Percentiles rank a stretch among this genome's conserved stretches.
Evolutionary conservation across 805 yeast species (phyloP).

Genomic region (Teunomyces lycoperdinae): DNA sequence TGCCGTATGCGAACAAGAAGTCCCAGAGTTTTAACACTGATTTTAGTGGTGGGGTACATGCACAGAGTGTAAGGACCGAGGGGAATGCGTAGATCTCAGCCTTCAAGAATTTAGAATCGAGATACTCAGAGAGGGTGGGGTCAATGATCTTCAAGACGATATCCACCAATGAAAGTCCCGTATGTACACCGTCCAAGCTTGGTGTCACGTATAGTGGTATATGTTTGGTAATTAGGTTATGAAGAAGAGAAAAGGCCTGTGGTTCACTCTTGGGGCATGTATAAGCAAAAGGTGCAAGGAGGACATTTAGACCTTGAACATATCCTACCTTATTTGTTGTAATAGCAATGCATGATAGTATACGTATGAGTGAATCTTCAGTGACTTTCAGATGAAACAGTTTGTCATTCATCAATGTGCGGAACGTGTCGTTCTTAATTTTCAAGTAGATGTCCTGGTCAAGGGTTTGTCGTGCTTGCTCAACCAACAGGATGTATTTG

Average conservation of each 20-base stretch:
- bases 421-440: conserved; percentile 79
- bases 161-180: conserved; percentile 74
- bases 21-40: conserved; percentile 86
- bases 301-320: conserved; percentile 91
- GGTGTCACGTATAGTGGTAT: conserved; percentile 80
- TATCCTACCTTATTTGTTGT: conserved; percentile 44
- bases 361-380: conserved; percentile 66
- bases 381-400: conserved; percentile 61
- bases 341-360: conserved; percentile 72
- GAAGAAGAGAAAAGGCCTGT: conserved; percentile 74
- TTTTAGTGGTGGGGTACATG: conserved; percentile 81
- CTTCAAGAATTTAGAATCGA: conserved; percentile 63
- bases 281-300: conserved; percentile 80
- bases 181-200: conserved; percentile 75
- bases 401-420: conserved; percentile 77
- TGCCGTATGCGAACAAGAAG: conserved; percentile 85
- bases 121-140: conserved; percentile 58
- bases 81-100: conserved; percentile 88
- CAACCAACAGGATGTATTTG: conserved; percentile 49
- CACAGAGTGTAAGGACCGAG: conserved; percentile 76
- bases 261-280: conserved; percentile 73
- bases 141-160: conserved; percentile 68
- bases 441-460: conserved; percentile 56
- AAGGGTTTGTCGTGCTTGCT: conserved; percentile 46
- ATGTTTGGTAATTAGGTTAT: conserved; percentile 55